Percentiles rank a stretch among this genome's conserved stretches.
Conservation (phyloP, 805 yeast species). For the Yarrowia osloensis region DNA sequence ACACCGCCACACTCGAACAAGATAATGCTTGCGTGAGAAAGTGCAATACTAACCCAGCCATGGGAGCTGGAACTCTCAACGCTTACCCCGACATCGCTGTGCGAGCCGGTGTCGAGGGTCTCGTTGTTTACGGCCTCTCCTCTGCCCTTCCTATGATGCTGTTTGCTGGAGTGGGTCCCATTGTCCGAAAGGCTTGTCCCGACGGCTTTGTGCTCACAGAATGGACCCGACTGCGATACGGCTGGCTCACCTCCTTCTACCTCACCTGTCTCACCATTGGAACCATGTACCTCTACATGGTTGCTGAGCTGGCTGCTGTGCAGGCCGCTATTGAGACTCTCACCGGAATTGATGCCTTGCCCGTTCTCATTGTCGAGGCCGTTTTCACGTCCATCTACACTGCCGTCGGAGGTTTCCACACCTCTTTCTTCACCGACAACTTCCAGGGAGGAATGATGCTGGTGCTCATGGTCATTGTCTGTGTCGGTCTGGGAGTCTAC, state of each 20-base stretch:
- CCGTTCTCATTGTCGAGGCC: slow-evolving; percentile 81
- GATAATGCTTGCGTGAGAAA: slow-evolving; percentile 83
- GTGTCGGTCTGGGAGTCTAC: slow-evolving; percentile 76
- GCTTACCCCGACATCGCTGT: slow-evolving; percentile 88
- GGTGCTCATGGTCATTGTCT: slow-evolving; percentile 65
- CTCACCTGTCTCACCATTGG: slow-evolving; percentile 79
- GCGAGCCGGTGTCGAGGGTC: slow-evolving; percentile 81
- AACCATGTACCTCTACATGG: slow-evolving; percentile 77
- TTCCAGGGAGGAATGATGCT: slow-evolving; percentile 78
- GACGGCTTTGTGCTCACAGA: slow-evolving; percentile 89
- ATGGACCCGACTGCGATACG: slow-evolving; percentile 88
- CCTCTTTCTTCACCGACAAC: slow-evolving; percentile 84
- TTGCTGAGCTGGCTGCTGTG: slow-evolving; percentile 81
- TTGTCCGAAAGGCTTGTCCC: slow-evolving; percentile 76
- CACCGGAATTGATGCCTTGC: slow-evolving; percentile 76
- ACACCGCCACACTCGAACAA: slow-evolving; percentile 82
- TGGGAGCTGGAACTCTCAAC: slow-evolving; percentile 87
- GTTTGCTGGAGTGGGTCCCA: slow-evolving; percentile 83
- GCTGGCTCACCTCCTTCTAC: slow-evolving; percentile 68
- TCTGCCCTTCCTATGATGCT: slow-evolving; percentile 83
- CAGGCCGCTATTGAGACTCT: slow-evolving; percentile 73
- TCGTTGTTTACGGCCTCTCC: slow-evolving; percentile 73
- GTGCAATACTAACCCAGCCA: slow-evolving; percentile 49
- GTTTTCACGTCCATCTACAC: slow-evolving; percentile 87
- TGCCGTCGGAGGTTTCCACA: slow-evolving; percentile 82